Conservation (phyloP, 805 yeast genomes). For the Wickerhamiella azymoides region DNA sequence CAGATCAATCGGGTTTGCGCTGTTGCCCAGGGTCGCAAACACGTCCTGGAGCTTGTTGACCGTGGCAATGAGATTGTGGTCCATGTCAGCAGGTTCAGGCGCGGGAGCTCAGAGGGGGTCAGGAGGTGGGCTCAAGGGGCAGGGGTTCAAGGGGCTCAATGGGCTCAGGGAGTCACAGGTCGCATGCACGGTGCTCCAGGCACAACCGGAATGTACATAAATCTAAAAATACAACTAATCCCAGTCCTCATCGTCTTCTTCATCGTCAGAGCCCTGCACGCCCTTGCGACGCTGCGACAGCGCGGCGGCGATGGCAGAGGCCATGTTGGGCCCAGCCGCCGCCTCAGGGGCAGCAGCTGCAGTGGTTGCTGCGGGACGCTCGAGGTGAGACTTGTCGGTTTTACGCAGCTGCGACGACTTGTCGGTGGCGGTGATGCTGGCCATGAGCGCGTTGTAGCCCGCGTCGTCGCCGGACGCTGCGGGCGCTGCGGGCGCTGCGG, state of each 20-base stretch:
- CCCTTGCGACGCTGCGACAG: slow-evolving; percentile 67
- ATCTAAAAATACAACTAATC: slow-evolving; percentile 18
- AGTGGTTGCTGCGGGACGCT: slow-evolving; percentile 59
- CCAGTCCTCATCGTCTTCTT: slow-evolving; percentile 73
- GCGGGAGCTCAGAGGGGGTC: no score
- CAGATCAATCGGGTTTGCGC: slow-evolving; percentile 81
- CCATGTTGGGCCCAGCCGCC: slow-evolving; percentile 43
- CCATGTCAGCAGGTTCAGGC: slow-evolving; percentile 37
- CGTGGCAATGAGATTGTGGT: slow-evolving; percentile 60
- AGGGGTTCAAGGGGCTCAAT: no score
- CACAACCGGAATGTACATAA: no score
- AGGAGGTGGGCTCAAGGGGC: neutral
- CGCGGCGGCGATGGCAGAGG: slow-evolving; percentile 83
- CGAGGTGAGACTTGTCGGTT: slow-evolving; percentile 73
- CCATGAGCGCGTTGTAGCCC: slow-evolving; percentile 37
- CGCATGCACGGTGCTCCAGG: no score
- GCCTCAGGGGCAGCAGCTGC: slow-evolving; percentile 59
- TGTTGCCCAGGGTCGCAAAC: slow-evolving; percentile 90
- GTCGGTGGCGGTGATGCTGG: slow-evolving; percentile 65
- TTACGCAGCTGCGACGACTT: slow-evolving; percentile 57
- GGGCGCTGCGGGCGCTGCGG: slow-evolving; percentile 15
- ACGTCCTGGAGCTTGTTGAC: slow-evolving; percentile 89
- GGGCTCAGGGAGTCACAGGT: no score
- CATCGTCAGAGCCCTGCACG: slow-evolving; percentile 70
- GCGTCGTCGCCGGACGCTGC: slow-evolving; percentile 10